Percentiles rank a stretch among this genome's conserved stretches.
Conservation (phyloP, 2,329 filamentous ascomycete species). For the Microsporum ferrugineum region DNA sequence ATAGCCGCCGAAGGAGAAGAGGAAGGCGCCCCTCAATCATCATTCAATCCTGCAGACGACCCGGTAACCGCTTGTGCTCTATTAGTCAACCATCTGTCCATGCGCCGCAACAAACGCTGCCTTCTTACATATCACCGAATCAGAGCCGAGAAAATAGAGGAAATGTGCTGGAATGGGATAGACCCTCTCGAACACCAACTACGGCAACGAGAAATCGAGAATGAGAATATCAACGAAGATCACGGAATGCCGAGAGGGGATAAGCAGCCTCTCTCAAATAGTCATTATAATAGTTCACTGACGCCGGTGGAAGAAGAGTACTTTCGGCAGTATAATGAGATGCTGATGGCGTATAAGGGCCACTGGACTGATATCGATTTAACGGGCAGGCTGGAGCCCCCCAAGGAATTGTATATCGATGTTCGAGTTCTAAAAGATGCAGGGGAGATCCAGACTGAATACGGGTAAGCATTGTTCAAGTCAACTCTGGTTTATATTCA, state of each 20-base stretch:
- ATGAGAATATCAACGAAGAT: not conserved
- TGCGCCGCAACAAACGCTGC: constrained; percentile 93
- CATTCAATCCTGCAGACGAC: constrained; percentile 70
- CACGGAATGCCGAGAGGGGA: not conserved
- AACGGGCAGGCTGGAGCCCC: constrained; percentile 84
- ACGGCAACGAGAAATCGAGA: not conserved
- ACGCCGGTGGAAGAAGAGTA: constrained; percentile 97
- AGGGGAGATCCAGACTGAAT: constrained; percentile 97
- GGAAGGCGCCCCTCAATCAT: not conserved
- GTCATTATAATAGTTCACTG: constrained; percentile 49
- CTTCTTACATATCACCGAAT: constrained; percentile 88
- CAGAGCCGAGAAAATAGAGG: constrained; percentile 80
- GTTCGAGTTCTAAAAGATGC: constrained; percentile 92
- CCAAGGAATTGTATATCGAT: constrained; percentile 92
- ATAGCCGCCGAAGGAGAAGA: not conserved
- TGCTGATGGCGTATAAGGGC: constrained; percentile 92
- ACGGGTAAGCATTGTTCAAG: constrained; percentile 56
- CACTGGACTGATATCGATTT: constrained; percentile 98
- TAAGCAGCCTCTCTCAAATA: not conserved
- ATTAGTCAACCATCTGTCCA: constrained; percentile 85
- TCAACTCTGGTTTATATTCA: not conserved
- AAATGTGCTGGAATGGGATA: constrained; percentile 81
- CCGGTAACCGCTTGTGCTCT: constrained; percentile 77
- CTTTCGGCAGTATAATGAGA: constrained; percentile 77
- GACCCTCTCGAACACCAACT: constrained; percentile 50